Evolutionary conservation across 1,284 basidiomycete genomes (phyloP).

Genomic region (Trichosporon sp.): DNA sequence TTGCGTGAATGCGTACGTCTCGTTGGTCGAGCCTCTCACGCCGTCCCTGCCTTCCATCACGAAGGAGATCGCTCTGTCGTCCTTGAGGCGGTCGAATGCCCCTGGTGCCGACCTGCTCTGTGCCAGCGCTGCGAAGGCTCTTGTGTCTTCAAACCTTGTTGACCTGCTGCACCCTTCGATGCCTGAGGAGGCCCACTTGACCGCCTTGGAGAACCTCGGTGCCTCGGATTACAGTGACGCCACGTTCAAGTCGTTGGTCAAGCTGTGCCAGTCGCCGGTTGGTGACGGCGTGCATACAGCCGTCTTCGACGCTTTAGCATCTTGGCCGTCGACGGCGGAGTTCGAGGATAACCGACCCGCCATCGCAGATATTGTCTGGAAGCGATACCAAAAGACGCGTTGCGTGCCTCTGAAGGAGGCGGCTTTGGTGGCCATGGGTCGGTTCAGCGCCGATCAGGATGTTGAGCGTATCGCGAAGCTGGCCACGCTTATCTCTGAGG

Average conservation of each 20-base stretch:
- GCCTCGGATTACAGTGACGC: constrained; percentile 1
- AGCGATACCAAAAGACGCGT: constrained; percentile 16
- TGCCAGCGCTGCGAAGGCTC: constrained; percentile 24
- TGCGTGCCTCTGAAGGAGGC: constrained; percentile 50
- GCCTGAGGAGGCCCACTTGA: constrained; percentile 30
- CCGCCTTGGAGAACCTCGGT: constrained; percentile 18
- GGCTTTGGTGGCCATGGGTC: constrained; percentile 40
- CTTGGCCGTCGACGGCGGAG: constrained; percentile 13
- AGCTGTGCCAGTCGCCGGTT: background rate
- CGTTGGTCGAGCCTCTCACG: background rate
- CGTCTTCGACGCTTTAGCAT: constrained; percentile 23
- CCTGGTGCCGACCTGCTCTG: constrained; percentile 30
- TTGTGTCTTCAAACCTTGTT: constrained; percentile 11
- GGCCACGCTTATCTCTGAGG: constrained; percentile 1
- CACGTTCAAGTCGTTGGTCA: constrained; percentile 11
- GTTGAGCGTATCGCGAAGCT: constrained; percentile 8
- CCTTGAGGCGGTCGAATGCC: background rate
- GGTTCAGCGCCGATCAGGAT: constrained; percentile 21
- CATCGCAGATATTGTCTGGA: constrained; percentile 18
- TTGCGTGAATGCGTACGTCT: constrained; percentile 32
- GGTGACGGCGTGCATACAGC: constrained; percentile 28
- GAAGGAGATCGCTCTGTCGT: constrained; percentile 1
- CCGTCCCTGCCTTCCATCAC: background rate
- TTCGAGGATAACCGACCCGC: background rate
- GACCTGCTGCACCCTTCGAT: constrained; percentile 17